Percentiles rank a stretch among this genome's conserved stretches.
Conservation (phyloP, 2,329 filamentous ascomycete genomes). For the Alternaria sp. region DNA sequence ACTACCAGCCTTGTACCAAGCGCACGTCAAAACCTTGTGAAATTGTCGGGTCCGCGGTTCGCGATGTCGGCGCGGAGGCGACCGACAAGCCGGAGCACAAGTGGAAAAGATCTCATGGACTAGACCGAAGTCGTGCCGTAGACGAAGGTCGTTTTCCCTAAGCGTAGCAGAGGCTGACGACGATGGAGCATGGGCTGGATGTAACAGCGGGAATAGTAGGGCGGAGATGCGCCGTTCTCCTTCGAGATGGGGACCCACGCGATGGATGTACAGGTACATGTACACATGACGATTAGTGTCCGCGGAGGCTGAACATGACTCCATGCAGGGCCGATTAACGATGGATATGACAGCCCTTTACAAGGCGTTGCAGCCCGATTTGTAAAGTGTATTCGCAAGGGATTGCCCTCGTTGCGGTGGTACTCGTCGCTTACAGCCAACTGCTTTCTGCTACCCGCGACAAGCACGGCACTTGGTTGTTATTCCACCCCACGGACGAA, state of each 20-base stretch:
- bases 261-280: conserved; percentile 1
- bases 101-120: not conserved
- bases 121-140: not conserved
- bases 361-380: not conserved
- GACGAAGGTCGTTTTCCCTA: not conserved
- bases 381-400: not conserved
- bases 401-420: not conserved
- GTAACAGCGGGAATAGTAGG: conserved; percentile 1
- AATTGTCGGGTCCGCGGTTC: not conserved
- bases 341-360: not conserved
- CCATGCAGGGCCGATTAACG: not conserved
- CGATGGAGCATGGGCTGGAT: not conserved
- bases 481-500: not conserved
- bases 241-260: not conserved
- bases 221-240: not conserved
- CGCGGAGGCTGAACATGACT: not conserved
- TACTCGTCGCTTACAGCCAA: not conserved
- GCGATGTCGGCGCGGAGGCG: not conserved
- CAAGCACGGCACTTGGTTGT: not conserved
- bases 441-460: not conserved
- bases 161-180: not conserved
- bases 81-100: not conserved
- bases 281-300: conserved; percentile 3
- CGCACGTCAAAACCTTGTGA: not conserved
- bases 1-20: not conserved